phyloP scores from a whole-genome alignment of 345 rosid species.

The Citrus reticulata region DNA sequence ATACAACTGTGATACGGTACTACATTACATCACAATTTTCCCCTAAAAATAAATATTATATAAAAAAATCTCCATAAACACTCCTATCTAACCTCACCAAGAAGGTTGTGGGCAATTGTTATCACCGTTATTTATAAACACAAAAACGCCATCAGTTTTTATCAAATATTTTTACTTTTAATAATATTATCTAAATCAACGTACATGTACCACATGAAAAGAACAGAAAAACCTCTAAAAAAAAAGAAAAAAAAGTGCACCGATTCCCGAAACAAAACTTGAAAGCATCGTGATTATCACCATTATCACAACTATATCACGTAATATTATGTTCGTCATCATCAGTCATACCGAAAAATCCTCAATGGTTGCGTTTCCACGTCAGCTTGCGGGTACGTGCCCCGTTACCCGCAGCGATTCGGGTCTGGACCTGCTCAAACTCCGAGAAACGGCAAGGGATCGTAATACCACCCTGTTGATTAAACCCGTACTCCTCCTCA shows the following conservation, averaged over 20 bases:
- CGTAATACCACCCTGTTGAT: conserved; percentile 81
- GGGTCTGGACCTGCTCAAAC: conserved; percentile 74
- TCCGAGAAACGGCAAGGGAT: conserved; percentile 86
- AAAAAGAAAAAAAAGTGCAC: too few relatives aligned
- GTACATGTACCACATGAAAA: conserved; percentile 12
- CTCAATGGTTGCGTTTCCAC: conserved; percentile 32
- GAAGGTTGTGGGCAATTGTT: too few relatives aligned
- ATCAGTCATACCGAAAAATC: not conserved
- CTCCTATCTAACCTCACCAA: too few relatives aligned
- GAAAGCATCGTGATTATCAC: not conserved
- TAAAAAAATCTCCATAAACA: too few relatives aligned
- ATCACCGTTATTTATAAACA: too few relatives aligned
- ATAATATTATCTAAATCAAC: not conserved
- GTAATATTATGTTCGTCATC: conserved; percentile 24
- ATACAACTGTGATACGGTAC: accelerated
- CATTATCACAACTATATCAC: not conserved
- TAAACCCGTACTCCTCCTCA: conserved; percentile 77
- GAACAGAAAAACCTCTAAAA: not conserved
- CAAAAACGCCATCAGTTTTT: too few relatives aligned
- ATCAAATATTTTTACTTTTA: too few relatives aligned
- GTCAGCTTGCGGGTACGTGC: conserved; percentile 36
- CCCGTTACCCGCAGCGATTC: conserved; percentile 43
- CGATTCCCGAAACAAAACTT: conserved; percentile 7
- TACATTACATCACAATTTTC: too few relatives aligned
- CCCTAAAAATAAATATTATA: too few relatives aligned